Base-by-base conservation (phyloP, 1,284 basidiomycete species). In the Austroboletus rostrupii region DNA sequence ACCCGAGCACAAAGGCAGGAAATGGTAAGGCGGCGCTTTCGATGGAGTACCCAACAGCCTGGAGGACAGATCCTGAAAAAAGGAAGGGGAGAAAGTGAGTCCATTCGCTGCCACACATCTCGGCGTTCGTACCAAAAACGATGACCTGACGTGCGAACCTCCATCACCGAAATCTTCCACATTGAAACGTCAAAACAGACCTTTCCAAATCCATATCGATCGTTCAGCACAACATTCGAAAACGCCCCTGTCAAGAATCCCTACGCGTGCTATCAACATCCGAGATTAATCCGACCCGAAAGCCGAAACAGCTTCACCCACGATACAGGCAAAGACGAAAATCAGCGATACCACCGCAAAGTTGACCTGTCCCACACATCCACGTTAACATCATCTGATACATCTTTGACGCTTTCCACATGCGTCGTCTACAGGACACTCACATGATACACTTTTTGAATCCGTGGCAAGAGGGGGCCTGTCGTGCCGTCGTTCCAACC, bases 11-110 rank as follows among this genome's bases (percentile, higher is more conserved):
- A 54, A 85, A 84, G 1, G 75, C 71, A 1, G 84, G 83, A 59
- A 84, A 89, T 2, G 85, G 85, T 0, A 78, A 72, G 3, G 77
- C 78, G 16, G 81, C 70, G n/a, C 77, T 72, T 56, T 81, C 74
- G 32, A 87, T 67, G 5, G 66, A 53, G 59, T 83, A 86, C 1
- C 72, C 80, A 11, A 79, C 53, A 2, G 68, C 53, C 43, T 75
- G 67, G 12, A 62, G 47, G 2, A 58, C 39, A 5, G 74, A 66
- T 21, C 75, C 73, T 64, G 53, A 33, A 31, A 20, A 26, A 8
- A 16, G 10, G 8, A 14, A 12, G n/a, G n/a, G n/a, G n/a, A 16
- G n/a, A 35, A 17, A 2, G 33, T 35, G 13, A 35, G 28, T 29
- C 12, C 5, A 11, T 29, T 29, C 12, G 28, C 28, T 12, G 28